phyloP scores from a whole-genome alignment of 2,329 filamentous ascomycete species.

The Alternaria alternata region DNA sequence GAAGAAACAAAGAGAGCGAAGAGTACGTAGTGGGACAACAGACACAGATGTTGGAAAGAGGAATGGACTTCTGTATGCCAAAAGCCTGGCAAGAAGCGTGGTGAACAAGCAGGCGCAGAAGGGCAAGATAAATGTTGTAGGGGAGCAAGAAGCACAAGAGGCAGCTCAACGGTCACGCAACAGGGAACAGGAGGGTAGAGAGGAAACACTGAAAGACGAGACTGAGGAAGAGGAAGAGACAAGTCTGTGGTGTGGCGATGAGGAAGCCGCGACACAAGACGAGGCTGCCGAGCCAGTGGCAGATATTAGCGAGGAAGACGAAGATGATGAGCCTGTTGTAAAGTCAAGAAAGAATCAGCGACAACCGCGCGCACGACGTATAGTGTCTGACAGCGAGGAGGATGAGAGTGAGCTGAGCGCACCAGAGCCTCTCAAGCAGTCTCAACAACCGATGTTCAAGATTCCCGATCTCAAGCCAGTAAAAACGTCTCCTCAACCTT shows the following conservation, averaged over 20 bases:
- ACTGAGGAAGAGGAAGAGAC: conserved; percentile 35
- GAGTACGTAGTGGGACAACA: conserved; percentile 22
- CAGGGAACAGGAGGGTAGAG: conserved; percentile 12
- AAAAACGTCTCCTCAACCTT: not conserved
- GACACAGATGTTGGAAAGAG: conserved; percentile 29
- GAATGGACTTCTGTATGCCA: conserved; percentile 35
- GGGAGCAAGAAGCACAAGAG: conserved; percentile 24
- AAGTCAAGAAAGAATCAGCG: conserved; percentile 25
- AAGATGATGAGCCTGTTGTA: conserved; percentile 43
- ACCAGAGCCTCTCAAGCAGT: not conserved
- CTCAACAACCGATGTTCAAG: conserved; percentile 12
- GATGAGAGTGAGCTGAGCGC: conserved; percentile 18
- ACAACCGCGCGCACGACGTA: conserved; percentile 21
- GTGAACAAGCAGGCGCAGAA: conserved; percentile 30
- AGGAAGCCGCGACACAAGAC: conserved; percentile 22
- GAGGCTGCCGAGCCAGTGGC: conserved; percentile 6
- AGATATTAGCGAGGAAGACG: conserved; percentile 26
- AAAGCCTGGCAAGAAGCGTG: conserved; percentile 39
- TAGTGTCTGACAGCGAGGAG: conserved; percentile 37
- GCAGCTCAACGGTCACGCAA: conserved; percentile 6
- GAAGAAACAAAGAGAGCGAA: conserved; percentile 29
- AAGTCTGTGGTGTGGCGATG: conserved; percentile 43
- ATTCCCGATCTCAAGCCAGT: conserved; percentile 12
- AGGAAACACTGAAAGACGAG: conserved; percentile 20
- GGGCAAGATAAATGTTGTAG: conserved; percentile 25